Percentiles rank a stretch among this genome's conserved stretches.
Evolutionary conservation across 2,329 filamentous ascomycete genomes (phyloP).

Genomic region (Venturia oleaginea): DNA sequence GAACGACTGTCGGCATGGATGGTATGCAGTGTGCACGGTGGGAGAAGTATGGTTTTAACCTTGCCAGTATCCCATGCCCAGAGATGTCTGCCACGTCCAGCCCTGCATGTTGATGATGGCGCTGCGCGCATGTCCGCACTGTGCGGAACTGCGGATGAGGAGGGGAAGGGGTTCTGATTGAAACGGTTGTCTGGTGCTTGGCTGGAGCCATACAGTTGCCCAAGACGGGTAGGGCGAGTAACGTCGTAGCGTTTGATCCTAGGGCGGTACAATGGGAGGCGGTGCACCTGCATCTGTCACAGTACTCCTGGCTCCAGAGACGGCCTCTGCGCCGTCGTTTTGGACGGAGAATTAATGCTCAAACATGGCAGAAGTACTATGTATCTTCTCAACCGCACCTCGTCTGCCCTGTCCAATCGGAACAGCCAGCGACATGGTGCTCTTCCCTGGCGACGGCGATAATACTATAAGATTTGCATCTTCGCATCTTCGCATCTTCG

Average conservation of each 20-base stretch:
- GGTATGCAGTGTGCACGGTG: not conserved
- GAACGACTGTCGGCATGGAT: not conserved
- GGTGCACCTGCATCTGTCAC: no score
- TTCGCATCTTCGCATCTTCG: not conserved
- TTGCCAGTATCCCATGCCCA: not conserved
- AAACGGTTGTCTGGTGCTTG: not conserved
- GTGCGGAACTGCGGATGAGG: not conserved
- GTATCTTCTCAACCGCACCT: not conserved
- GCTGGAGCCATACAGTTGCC: no score
- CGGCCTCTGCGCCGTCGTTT: not conserved
- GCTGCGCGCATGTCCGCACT: not conserved
- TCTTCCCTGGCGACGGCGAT: not conserved
- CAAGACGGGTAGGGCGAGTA: not conserved
- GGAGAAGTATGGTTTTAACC: not conserved
- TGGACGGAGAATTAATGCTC: not conserved
- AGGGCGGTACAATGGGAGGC: no score
- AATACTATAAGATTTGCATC: not conserved
- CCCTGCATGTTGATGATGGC: not conserved
- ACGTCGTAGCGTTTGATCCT: no score
- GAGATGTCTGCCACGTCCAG: not conserved
- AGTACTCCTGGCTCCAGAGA: not conserved
- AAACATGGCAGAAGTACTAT: no score
- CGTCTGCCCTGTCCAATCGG: not conserved
- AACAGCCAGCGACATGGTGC: not conserved
- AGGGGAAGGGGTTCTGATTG: not conserved